Evolutionary conservation across 1,284 basidiomycete genomes (phyloP).

Genomic region (Microbotryum scabiosae): DNA sequence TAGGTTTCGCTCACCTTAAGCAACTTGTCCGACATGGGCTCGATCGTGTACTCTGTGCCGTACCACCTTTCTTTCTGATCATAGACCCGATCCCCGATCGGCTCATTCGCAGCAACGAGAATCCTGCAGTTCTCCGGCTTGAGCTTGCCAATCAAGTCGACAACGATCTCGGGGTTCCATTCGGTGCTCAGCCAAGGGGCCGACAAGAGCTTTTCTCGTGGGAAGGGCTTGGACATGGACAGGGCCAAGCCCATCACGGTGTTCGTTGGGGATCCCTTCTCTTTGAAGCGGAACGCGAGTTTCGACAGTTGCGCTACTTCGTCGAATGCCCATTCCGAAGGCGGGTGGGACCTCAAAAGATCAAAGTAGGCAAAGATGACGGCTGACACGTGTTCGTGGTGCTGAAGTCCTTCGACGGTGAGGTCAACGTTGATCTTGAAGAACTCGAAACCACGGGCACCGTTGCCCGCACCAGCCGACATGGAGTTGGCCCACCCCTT

Average conservation of each 20-base stretch:
- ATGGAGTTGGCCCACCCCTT: slow-evolving; percentile 85
- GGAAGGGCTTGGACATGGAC: slow-evolving; percentile 68
- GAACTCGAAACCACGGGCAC: slow-evolving; percentile 73
- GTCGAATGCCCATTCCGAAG: slow-evolving; percentile 65
- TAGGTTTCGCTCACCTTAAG: slow-evolving; percentile 47
- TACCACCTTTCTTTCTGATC: slow-evolving; percentile 70
- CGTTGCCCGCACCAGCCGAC: slow-evolving; percentile 60
- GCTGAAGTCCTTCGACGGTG: slow-evolving; percentile 76
- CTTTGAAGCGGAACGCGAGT: slow-evolving; percentile 79
- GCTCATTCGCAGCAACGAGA: slow-evolving; percentile 62
- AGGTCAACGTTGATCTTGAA: slow-evolving; percentile 78
- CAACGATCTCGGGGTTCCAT: slow-evolving; percentile 63
- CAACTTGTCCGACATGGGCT: slow-evolving; percentile 58
- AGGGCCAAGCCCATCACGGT: slow-evolving; percentile 74
- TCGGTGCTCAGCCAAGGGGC: slow-evolving; percentile 66
- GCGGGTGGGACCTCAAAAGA: slow-evolving; percentile 59
- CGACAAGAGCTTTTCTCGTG: slow-evolving; percentile 68
- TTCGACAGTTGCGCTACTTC: slow-evolving; percentile 68
- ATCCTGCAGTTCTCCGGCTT: slow-evolving; percentile 58
- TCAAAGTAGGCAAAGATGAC: slow-evolving; percentile 80
- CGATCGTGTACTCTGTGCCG: slow-evolving; percentile 68
- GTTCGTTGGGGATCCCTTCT: slow-evolving; percentile 67
- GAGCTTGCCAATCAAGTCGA: slow-evolving; percentile 56
- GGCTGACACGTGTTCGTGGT: slow-evolving; percentile 66
- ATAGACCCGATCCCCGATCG: slow-evolving; percentile 51